Evolutionary conservation across 768 basidiomycete species (phyloP).

Genomic region (Hericium erinaceus): DNA sequence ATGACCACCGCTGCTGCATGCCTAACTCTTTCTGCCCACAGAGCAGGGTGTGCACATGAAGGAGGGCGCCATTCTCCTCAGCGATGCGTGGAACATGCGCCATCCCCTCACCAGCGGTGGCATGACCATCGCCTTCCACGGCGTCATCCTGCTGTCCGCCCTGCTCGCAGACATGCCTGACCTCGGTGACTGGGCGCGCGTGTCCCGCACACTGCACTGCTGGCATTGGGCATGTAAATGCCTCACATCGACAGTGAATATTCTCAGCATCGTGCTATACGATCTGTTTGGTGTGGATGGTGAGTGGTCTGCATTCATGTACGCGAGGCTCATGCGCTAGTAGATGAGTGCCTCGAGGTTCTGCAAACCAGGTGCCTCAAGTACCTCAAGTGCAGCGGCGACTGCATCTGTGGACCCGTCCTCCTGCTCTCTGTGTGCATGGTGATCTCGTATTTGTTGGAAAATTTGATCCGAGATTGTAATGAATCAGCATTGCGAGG

Average conservation of each 20-base stretch:
- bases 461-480: too few relatives aligned
- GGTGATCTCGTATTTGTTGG: conserved; percentile 17
- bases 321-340: neutral
- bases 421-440: conserved; percentile 82
- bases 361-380: conserved; percentile 87
- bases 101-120: conserved; percentile 97
- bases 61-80: conserved; percentile 74
- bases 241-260: conserved; percentile 83
- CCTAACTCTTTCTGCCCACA: conserved; percentile 81
- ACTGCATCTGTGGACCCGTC: conserved; percentile 82
- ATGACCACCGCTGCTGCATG: conserved; percentile 80
- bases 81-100: conserved; percentile 98
- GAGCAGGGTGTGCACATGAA: conserved; percentile 48
- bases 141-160: conserved; percentile 65
- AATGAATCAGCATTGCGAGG: too few relatives aligned
- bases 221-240: conserved; percentile 90
- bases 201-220: conserved; percentile 43
- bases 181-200: conserved; percentile 39
- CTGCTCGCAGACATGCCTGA: conserved; percentile 41
- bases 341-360: conserved; percentile 53
- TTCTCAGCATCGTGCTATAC: conserved; percentile 87
- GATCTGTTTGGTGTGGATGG: conserved; percentile 93
- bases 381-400: conserved; percentile 91
- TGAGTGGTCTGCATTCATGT: conserved; percentile 25
- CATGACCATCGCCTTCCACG: conserved; percentile 92